Evolutionary conservation across 164 flowering plant genomes (phyloP).

Genomic region (Santalum album): DNA sequence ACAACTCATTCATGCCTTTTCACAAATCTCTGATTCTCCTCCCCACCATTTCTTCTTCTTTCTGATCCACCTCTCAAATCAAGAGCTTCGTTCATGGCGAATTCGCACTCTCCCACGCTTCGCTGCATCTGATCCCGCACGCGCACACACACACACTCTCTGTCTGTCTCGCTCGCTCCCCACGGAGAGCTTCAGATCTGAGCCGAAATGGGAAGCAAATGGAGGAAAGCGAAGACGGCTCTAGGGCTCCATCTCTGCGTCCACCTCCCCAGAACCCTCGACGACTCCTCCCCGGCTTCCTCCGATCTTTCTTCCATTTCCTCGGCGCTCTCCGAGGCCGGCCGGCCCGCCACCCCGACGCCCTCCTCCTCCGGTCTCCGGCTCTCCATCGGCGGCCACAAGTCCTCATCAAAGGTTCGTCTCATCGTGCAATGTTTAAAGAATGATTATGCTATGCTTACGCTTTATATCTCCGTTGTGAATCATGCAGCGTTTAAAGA

Average conservation of each 20-base stretch:
- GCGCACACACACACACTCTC: neutral
- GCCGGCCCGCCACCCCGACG: conserved; percentile 38
- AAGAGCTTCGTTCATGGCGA: no score
- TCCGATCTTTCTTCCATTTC: conserved; percentile 20
- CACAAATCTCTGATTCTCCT: neutral
- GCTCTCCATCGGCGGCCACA: conserved; percentile 26
- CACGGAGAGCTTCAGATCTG: neutral
- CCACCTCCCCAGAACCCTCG: conserved; percentile 44
- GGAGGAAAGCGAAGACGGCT: conserved; percentile 74
- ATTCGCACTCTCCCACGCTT: no score
- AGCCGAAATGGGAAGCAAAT: conserved; percentile 58
- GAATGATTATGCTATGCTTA: no score
- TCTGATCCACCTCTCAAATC: no score
- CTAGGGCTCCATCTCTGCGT: conserved; percentile 53
- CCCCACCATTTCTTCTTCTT: neutral
- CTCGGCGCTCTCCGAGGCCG: neutral
- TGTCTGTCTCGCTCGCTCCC: neutral
- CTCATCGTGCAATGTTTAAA: no score
- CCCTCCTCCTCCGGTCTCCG: conserved; percentile 58
- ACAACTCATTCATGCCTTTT: neutral
- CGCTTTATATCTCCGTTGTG: no score
- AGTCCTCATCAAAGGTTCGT: conserved; percentile 56
- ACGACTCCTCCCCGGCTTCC: conserved; percentile 17
- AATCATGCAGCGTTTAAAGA: no score
- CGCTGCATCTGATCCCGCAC: neutral